Evolutionary conservation across 2,329 filamentous ascomycete genomes (phyloP).

Genomic region (Leptosphaerulina australis): DNA sequence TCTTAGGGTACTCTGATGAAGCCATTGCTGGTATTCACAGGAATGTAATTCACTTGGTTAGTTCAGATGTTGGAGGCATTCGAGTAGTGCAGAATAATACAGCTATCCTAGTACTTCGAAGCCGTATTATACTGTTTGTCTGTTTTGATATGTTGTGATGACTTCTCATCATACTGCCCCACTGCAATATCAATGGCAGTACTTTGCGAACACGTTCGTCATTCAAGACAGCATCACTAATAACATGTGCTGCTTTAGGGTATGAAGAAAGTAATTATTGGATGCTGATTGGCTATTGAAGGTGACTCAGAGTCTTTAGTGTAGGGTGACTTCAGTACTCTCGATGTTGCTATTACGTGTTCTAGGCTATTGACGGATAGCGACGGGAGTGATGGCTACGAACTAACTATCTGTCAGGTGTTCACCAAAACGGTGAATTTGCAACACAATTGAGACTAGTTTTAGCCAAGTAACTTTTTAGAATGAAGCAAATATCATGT

Average conservation of each 20-base stretch:
- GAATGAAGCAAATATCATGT: too few relatives aligned
- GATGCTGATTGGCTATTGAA: conserved; percentile 1
- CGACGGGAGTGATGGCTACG: too few relatives aligned
- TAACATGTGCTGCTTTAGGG: not conserved
- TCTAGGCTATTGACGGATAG: too few relatives aligned
- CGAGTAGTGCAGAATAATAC: too few relatives aligned
- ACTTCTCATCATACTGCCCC: not conserved
- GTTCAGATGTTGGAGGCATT: too few relatives aligned
- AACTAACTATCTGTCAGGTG: too few relatives aligned
- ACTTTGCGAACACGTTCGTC: conserved; percentile 5
- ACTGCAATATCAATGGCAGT: not conserved
- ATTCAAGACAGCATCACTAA: not conserved
- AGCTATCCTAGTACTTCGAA: too few relatives aligned
- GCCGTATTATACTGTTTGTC: not conserved
- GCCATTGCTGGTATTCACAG: conserved; percentile 14
- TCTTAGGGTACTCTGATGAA: conserved; percentile 32
- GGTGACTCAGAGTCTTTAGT: not conserved
- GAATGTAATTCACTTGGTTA: not conserved
- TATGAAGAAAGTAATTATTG: conserved; percentile 2
- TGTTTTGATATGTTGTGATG: not conserved
- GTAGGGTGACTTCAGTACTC: too few relatives aligned
- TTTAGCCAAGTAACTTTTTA: too few relatives aligned
- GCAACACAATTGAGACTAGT: too few relatives aligned
- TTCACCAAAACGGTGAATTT: too few relatives aligned
- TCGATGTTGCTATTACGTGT: too few relatives aligned